A percentile compares a stretch with the other conserved stretches of the same genome.
phyloP scores from a whole-genome alignment of 2,329 filamentous ascomycete species.

The Pseudogymnoascus sp. region DNA sequence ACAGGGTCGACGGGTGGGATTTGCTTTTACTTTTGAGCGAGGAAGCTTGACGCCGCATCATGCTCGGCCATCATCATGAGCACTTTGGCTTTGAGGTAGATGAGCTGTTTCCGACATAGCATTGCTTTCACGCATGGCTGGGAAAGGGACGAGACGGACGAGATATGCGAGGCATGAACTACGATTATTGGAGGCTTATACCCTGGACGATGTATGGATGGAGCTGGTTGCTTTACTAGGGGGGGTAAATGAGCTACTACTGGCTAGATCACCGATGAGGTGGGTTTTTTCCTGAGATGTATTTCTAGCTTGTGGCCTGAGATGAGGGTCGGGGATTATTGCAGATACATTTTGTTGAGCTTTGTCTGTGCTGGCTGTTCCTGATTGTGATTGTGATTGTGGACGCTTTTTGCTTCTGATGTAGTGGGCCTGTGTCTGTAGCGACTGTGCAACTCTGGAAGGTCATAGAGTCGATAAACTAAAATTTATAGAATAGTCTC shows the following conservation, averaged over 20 bases:
- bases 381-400: not conserved
- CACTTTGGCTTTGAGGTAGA: not conserved
- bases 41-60: not conserved
- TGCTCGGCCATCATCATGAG: not conserved
- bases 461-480: not conserved
- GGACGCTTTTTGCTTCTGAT: not conserved
- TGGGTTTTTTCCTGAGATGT: not conserved
- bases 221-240: not conserved
- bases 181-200: conserved; percentile 9
- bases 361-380: not conserved
- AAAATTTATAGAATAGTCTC: not conserved
- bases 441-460: not conserved
- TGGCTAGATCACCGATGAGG: not conserved
- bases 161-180: conserved; percentile 7
- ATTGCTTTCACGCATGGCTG: not conserved
- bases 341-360: conserved; percentile 9
- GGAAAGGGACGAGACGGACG: not conserved
- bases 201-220: not conserved
- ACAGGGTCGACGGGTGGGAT: not conserved
- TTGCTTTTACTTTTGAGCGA: not conserved
- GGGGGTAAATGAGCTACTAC: not conserved
- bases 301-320: not conserved
- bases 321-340: not conserved
- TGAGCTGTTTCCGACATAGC: not conserved
- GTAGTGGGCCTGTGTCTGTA: not conserved